Conservation (phyloP, 2,329 filamentous ascomycete genomes). For the Emergomyces pasteurianus region DNA sequence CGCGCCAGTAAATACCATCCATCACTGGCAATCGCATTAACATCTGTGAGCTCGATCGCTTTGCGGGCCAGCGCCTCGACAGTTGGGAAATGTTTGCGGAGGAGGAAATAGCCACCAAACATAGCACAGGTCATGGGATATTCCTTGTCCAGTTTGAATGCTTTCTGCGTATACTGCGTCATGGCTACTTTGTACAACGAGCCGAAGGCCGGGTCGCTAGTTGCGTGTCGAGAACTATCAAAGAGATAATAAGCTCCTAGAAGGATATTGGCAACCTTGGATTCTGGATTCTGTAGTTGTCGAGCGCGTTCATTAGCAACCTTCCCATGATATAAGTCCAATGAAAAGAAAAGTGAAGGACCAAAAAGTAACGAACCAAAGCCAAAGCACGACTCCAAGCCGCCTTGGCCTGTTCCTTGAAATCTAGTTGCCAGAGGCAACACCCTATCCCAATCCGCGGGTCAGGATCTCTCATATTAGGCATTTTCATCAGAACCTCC, state of each 20-base stretch:
- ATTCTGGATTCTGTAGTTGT: conserved; percentile 50
- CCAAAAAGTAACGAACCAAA: conserved; percentile 41
- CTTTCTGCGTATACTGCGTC: conserved; percentile 84
- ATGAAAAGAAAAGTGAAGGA: not conserved
- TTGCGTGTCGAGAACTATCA: conserved; percentile 67
- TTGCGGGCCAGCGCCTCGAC: conserved; percentile 82
- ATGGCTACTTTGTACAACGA: conserved; percentile 84
- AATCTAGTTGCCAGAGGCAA: conserved; percentile 93
- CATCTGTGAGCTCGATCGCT: conserved; percentile 89
- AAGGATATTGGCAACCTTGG: conserved; percentile 81
- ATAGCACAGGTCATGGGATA: conserved; percentile 81
- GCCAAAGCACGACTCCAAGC: conserved; percentile 86
- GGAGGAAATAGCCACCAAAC: conserved; percentile 81
- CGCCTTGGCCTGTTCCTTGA: conserved; percentile 79
- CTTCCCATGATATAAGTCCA: not conserved
- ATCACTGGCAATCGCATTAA: conserved; percentile 92
- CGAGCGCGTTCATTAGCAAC: conserved; percentile 7
- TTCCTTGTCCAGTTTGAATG: conserved; percentile 87
- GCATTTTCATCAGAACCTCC: conserved; percentile 72
- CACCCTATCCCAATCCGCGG: conserved; percentile 92
- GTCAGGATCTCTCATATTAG: conserved; percentile 80
- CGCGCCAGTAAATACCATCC: conserved; percentile 92
- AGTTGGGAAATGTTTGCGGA: conserved; percentile 65
- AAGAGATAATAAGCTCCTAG: conserved; percentile 85
- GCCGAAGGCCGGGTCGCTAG: conserved; percentile 74